phyloP scores from a whole-genome alignment of 495 filamentous ascomycete species.

The Aspergillus avenaceus region DNA sequence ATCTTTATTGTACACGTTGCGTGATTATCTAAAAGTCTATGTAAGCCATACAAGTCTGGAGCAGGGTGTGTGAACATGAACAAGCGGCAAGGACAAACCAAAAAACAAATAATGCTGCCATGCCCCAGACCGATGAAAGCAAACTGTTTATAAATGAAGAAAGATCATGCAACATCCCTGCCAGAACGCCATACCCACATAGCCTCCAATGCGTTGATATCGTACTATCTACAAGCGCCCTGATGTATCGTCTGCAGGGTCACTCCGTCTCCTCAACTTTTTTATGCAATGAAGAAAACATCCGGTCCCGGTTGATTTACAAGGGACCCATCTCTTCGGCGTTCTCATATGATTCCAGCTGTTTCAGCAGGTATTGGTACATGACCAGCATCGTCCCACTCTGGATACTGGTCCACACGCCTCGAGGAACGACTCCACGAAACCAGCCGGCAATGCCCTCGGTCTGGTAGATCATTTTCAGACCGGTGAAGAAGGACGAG shows the following conservation, averaged over 20 bases:
- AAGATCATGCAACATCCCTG: slow-evolving; percentile 12
- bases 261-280: background rate
- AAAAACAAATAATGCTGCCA: slow-evolving; percentile 4
- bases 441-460: slow-evolving; percentile 92
- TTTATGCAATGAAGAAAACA: background rate
- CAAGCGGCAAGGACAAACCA: background rate
- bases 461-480: slow-evolving; percentile 80
- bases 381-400: slow-evolving; percentile 95
- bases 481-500: slow-evolving; percentile 78
- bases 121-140: slow-evolving; percentile 1
- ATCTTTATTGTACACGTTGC: slow-evolving; percentile 1
- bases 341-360: slow-evolving; percentile 54
- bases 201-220: slow-evolving; percentile 10
- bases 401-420: slow-evolving; percentile 97
- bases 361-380: slow-evolving; percentile 83
- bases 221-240: slow-evolving; percentile 6
- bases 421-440: slow-evolving; percentile 85
- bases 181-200: slow-evolving; percentile 30
- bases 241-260: background rate
- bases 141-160: slow-evolving; percentile 3
- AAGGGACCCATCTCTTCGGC: slow-evolving; percentile 22
- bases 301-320: slow-evolving; percentile 13
- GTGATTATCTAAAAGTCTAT: slow-evolving; percentile 13
- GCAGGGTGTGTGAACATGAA: background rate
- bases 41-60: slow-evolving; percentile 8